Percentiles rank a stretch among this genome's conserved stretches.
Conservation (phyloP, 164 flowering plant genomes). For the Macadamia tetraphylla region DNA sequence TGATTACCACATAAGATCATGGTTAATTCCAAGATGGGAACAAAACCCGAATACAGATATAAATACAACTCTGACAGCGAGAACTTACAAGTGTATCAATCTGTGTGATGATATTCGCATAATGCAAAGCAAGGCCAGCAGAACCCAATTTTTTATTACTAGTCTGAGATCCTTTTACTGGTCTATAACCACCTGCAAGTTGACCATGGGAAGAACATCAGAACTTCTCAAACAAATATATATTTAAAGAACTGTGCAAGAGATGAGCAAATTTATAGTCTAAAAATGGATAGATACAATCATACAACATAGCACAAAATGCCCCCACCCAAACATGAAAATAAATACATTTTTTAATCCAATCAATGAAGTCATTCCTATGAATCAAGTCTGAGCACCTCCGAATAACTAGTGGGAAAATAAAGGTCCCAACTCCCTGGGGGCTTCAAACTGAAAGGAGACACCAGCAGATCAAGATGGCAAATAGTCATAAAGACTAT, state of each 20-base stretch:
- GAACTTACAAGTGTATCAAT: constrained; percentile 83
- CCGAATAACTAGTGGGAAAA: too few relatives aligned
- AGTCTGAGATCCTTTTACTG: constrained; percentile 29
- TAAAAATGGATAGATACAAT: too few relatives aligned
- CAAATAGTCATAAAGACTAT: too few relatives aligned
- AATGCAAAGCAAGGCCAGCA: constrained; percentile 92
- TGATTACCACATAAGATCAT: neutral
- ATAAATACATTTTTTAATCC: too few relatives aligned
- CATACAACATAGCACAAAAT: too few relatives aligned
- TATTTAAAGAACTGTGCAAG: neutral
- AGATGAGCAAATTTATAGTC: neutral
- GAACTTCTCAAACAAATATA: neutral
- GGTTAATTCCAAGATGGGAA: neutral
- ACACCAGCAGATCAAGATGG: too few relatives aligned
- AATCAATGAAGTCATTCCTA: too few relatives aligned
- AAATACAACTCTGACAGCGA: neutral
- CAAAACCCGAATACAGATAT: neutral
- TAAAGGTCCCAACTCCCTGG: too few relatives aligned
- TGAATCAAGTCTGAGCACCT: too few relatives aligned
- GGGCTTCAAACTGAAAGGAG: too few relatives aligned
- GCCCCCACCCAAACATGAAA: too few relatives aligned
- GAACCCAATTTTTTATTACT: constrained; percentile 57
- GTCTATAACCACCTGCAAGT: constrained; percentile 55
- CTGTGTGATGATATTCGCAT: constrained; percentile 82
- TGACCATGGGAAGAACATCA: constrained; percentile 6